A percentile compares a stretch with the other conserved stretches of the same genome.
Evolutionary conservation across 2,329 filamentous ascomycete species (phyloP).

Genomic region (Penicillium glabrum): DNA sequence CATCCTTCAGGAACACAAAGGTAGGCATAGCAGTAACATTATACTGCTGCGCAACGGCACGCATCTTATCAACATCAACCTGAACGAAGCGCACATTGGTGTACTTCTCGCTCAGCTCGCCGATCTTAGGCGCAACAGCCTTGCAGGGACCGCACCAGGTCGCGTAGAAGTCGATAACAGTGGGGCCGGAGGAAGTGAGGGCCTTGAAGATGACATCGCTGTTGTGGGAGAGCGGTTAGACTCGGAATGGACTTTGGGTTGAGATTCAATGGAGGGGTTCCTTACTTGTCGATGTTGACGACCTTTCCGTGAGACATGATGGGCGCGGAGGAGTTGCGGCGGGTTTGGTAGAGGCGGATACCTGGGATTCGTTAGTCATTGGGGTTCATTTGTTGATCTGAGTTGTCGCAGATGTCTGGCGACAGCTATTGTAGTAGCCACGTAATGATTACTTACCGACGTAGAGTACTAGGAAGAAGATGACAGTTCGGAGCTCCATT

Average conservation of each 20-base stretch:
- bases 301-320: conserved; percentile 38
- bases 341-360: conserved; percentile 16
- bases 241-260: neutral
- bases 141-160: conserved; percentile 61
- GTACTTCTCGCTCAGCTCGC: conserved; percentile 53
- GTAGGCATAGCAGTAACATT: conserved; percentile 51
- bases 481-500: conserved; percentile 22
- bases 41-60: conserved; percentile 51
- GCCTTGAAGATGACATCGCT: conserved; percentile 62
- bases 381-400: neutral
- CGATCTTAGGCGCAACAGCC: conserved; percentile 53
- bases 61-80: conserved; percentile 56
- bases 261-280: no score
- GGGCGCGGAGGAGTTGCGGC: conserved; percentile 11
- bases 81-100: conserved; percentile 53
- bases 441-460: conserved; percentile 14
- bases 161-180: conserved; percentile 55
- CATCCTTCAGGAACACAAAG: conserved; percentile 43
- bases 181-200: conserved; percentile 50
- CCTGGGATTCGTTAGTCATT: conserved; percentile 8
- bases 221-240: neutral
- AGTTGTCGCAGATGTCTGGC: neutral
- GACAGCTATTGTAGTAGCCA: neutral
- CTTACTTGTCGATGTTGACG: conserved; percentile 38
- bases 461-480: conserved; percentile 18